phyloP scores from a whole-genome alignment of 2,329 filamentous ascomycete species.

The Fusarium sp. region DNA sequence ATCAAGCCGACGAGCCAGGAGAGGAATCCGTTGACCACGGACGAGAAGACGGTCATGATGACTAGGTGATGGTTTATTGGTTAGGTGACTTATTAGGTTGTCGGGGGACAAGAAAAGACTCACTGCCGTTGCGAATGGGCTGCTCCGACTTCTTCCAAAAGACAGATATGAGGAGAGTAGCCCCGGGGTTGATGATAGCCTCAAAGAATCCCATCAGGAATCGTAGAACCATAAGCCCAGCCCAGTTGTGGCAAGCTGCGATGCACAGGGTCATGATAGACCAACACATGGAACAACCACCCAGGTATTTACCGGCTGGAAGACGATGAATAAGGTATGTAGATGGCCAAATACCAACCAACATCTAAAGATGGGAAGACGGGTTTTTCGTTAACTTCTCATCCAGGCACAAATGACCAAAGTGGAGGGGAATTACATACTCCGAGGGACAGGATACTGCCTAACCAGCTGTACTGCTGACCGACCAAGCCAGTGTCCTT shows the following conservation, averaged over 20 bases:
- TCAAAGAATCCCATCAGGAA: conserved; percentile 29
- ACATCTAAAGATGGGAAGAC: neutral
- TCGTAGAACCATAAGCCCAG: conserved; percentile 25
- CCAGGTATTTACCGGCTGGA: conserved; percentile 13
- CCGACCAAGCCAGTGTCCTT: conserved; percentile 30
- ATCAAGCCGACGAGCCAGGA: conserved; percentile 48
- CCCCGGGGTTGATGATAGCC: conserved; percentile 22
- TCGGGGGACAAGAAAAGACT: neutral
- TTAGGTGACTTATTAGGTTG: neutral
- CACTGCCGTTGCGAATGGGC: conserved; percentile 28
- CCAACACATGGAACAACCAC: conserved; percentile 28
- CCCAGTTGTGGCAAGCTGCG: conserved; percentile 27
- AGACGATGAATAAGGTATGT: conserved; percentile 29
- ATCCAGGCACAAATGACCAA: neutral
- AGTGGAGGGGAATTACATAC: conserved; percentile 10
- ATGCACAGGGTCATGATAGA: conserved; percentile 23
- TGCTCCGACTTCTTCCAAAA: conserved; percentile 31
- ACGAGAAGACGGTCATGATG: conserved; percentile 29
- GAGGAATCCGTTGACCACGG: conserved; percentile 44
- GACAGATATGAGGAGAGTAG: conserved; percentile 16
- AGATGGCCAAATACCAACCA: neutral
- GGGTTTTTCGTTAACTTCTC: neutral
- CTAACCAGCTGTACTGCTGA: conserved; percentile 36
- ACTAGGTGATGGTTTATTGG: neutral
- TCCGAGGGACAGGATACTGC: conserved; percentile 32